Conservation (phyloP, 2,329 filamentous ascomycete species). For the Clarireedia monteithiana region DNA sequence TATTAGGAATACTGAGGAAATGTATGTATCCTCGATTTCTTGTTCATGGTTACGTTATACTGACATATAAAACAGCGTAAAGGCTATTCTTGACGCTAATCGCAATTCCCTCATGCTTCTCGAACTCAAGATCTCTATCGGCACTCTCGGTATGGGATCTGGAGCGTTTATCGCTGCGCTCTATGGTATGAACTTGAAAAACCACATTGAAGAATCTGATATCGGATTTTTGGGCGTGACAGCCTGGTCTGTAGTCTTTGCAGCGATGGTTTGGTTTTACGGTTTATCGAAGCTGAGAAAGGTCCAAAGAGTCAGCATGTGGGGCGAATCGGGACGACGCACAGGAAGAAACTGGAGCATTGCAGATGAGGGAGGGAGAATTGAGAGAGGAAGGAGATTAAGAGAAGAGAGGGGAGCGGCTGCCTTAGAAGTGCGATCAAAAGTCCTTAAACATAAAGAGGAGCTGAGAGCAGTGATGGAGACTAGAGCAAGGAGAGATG, state of each 20-base stretch:
- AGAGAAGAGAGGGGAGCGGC: slow-evolving; percentile 19
- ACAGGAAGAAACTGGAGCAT: slow-evolving; percentile 26
- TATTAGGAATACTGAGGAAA: slow-evolving; percentile 97
- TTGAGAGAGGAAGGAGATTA: slow-evolving; percentile 18
- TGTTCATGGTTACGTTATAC: not conserved
- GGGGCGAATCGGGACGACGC: slow-evolving; percentile 25
- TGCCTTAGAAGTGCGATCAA: slow-evolving; percentile 13
- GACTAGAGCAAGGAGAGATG: slow-evolving; percentile 6
- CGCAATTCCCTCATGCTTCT: slow-evolving; percentile 97
- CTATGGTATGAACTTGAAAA: slow-evolving; percentile 99
- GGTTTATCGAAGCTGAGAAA: slow-evolving; percentile 76
- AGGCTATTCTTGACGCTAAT: slow-evolving; percentile 95
- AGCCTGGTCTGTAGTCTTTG: slow-evolving; percentile 60
- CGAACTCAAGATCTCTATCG: slow-evolving; percentile 92
- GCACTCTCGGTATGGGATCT: slow-evolving; percentile 86
- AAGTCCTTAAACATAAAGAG: not conserved
- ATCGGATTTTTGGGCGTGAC: slow-evolving; percentile 78
- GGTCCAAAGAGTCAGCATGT: slow-evolving; percentile 87
- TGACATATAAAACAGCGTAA: slow-evolving; percentile 51
- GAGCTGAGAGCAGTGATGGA: not conserved
- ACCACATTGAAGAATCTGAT: slow-evolving; percentile 92
- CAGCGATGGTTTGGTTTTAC: slow-evolving; percentile 72
- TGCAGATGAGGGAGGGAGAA: slow-evolving; percentile 20
- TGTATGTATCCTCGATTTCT: slow-evolving; percentile 49
- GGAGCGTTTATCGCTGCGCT: slow-evolving; percentile 95